These are phyloP conservation scores for Allomyces macrogynus DNA, from an alignment of 192 early-diverging fungal genomes.

Conservation along the genomic window DNA sequence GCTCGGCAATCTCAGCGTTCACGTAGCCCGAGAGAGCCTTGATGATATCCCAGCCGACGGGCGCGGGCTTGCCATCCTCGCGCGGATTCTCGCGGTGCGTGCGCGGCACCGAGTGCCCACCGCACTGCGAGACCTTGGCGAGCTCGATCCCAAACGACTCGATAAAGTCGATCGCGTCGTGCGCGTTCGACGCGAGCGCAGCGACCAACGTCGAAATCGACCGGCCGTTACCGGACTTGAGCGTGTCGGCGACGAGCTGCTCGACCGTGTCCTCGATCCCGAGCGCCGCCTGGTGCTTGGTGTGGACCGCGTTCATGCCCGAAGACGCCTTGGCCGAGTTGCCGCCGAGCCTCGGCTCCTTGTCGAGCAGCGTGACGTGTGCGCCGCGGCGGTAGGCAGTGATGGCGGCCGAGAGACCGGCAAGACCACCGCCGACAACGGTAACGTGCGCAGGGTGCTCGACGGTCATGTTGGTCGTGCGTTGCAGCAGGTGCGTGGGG, in stretches of 20 bases:
- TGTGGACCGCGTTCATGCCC: conserved; percentile 88
- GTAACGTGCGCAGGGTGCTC: no score
- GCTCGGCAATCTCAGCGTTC: neutral
- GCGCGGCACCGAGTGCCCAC: conserved; percentile 82
- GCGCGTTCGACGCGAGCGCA: conserved; percentile 68
- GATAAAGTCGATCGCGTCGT: conserved; percentile 81
- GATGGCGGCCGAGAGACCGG: conserved; percentile 72
- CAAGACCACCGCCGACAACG: conserved; percentile 75
- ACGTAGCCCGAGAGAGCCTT: neutral
- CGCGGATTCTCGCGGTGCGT: conserved; percentile 67
- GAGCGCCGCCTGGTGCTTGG: conserved; percentile 50
- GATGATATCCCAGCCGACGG: conserved; percentile 16
- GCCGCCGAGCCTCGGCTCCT: conserved; percentile 74
- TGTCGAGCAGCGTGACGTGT: conserved; percentile 64
- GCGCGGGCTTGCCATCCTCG: conserved; percentile 22
- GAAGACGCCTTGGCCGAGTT: conserved; percentile 97
- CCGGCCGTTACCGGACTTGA: conserved; percentile 63
- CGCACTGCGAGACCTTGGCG: conserved; percentile 65
- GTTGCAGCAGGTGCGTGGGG: no score
- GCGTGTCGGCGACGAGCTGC: conserved; percentile 70
- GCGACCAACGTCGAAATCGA: conserved; percentile 58
- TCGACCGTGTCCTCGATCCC: conserved; percentile 62
- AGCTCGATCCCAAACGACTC: conserved; percentile 74
- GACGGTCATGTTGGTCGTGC: no score
- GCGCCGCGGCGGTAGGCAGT: conserved; percentile 66